Evolutionary conservation across 2,329 filamentous ascomycete species (phyloP).

Genomic region (Apiospora hydei): DNA sequence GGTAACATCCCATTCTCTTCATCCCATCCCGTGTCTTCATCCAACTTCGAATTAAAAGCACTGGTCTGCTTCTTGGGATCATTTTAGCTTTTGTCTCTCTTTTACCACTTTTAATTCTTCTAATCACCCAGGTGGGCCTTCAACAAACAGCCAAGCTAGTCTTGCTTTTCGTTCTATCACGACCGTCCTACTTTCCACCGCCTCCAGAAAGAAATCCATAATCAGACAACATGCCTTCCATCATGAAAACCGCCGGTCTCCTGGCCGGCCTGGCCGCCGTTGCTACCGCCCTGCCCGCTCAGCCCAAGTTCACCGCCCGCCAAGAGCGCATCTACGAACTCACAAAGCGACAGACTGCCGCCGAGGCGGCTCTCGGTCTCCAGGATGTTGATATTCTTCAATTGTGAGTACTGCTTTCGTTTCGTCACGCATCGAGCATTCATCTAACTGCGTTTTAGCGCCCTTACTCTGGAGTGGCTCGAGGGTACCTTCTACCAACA

Average conservation of each 20-base stretch:
- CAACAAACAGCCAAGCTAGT: conserved; percentile 50
- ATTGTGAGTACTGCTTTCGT: conserved; percentile 54
- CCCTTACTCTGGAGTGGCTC: conserved; percentile 77
- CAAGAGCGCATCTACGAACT: conserved; percentile 56
- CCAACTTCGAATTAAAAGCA: conserved; percentile 49
- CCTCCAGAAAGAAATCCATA: conserved; percentile 31
- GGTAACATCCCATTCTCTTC: conserved; percentile 38
- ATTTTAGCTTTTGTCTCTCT: conserved; percentile 43
- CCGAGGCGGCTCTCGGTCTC: conserved; percentile 54
- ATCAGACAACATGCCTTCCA: conserved; percentile 53
- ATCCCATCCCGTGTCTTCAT: conserved; percentile 42
- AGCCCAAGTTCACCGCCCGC: conserved; percentile 50
- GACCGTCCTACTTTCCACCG: conserved; percentile 26
- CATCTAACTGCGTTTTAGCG: conserved; percentile 49
- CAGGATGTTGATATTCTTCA: conserved; percentile 64
- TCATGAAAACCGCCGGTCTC: conserved; percentile 51
- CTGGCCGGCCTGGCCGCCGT: conserved; percentile 54
- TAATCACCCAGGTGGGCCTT: conserved; percentile 34
- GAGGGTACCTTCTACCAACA: conserved; percentile 76
- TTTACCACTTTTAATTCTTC: conserved; percentile 46
- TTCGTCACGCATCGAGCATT: neutral
- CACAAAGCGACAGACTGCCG: conserved; percentile 58
- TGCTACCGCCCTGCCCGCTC: conserved; percentile 55
- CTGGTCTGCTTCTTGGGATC: conserved; percentile 57
- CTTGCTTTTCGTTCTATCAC: conserved; percentile 41